A percentile compares a stretch with the other conserved stretches of the same genome.
Conservation (phyloP, 202 grass and related monocot species). For the Tripidium arundinaceum region DNA sequence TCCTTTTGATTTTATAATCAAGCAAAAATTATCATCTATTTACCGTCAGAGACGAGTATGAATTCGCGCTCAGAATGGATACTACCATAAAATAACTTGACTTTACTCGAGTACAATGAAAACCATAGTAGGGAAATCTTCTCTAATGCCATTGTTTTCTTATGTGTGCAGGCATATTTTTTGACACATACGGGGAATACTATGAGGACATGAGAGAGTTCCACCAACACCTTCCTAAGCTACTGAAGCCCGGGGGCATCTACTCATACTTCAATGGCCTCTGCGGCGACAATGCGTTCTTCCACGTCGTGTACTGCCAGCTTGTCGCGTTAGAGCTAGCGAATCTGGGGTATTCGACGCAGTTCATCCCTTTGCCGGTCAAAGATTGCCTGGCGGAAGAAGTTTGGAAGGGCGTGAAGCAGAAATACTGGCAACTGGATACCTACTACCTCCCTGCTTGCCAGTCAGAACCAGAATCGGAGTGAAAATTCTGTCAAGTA, state of each 20-base stretch:
- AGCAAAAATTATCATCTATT: neutral
- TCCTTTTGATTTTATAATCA: slow-evolving; percentile 7
- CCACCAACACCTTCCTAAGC: slow-evolving; percentile 63
- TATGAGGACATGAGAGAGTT: slow-evolving; percentile 84
- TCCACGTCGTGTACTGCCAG: slow-evolving; percentile 56
- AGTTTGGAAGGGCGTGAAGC: slow-evolving; percentile 69
- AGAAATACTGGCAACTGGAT: slow-evolving; percentile 93
- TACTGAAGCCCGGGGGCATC: slow-evolving; percentile 12
- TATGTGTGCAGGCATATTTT: slow-evolving; percentile 56
- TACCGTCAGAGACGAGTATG: neutral
- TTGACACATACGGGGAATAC: slow-evolving; percentile 88
- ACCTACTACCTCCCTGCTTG: slow-evolving; percentile 85
- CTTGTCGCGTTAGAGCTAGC: slow-evolving; percentile 63
- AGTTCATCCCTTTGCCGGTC: slow-evolving; percentile 84
- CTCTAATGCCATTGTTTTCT: neutral
- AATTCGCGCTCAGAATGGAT: neutral
- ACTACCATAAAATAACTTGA: neutral
- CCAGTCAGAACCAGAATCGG: slow-evolving; percentile 50
- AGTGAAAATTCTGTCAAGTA: slow-evolving; percentile 12
- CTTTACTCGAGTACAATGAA: neutral
- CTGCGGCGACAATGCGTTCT: too few relatives aligned
- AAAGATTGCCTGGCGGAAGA: slow-evolving; percentile 65
- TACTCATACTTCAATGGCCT: too few relatives aligned
- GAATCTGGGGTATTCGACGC: slow-evolving; percentile 64
- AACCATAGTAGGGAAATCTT: neutral